Conservation (phyloP, 108 stramenopile species). For the Hondaea fermentalgiana region DNA sequence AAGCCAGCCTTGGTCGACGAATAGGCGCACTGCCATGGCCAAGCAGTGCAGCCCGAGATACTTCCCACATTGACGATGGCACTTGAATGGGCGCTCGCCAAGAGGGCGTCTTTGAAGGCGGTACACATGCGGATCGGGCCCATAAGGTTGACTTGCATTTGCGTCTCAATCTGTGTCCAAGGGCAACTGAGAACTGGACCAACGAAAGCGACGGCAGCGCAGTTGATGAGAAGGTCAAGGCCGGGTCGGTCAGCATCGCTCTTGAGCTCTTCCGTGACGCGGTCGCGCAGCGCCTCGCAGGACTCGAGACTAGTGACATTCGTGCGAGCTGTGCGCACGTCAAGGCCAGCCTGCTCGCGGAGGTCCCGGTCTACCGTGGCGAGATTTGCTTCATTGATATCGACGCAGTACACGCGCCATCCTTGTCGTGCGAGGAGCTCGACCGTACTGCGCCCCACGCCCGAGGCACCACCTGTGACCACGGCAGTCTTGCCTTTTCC, state of each 20-base stretch:
- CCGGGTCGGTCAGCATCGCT: not conserved
- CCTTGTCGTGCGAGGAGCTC: not conserved
- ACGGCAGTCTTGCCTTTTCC: not conserved
- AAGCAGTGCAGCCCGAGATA: not conserved
- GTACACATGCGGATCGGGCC: not conserved
- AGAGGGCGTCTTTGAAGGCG: not conserved
- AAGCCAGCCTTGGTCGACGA: not conserved
- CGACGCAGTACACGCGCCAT: not conserved
- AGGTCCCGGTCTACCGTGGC: not conserved
- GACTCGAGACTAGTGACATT: not conserved
- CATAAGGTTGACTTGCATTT: not conserved
- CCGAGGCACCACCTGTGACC: not conserved
- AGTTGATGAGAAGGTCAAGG: not conserved
- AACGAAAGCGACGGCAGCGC: not conserved
- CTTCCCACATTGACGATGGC: not conserved
- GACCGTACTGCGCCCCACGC: not conserved
- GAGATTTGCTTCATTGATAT: not conserved
- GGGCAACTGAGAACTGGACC: not conserved
- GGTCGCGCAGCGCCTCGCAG: not conserved
- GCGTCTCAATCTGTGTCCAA: not conserved
- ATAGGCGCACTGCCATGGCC: not conserved
- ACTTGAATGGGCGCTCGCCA: not conserved
- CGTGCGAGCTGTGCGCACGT: not conserved
- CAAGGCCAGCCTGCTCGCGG: not conserved
- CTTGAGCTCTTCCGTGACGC: not conserved